Base-by-base conservation (phyloP, 2,329 filamentous ascomycete species). In the Aspergillus costaricaensis region DNA sequence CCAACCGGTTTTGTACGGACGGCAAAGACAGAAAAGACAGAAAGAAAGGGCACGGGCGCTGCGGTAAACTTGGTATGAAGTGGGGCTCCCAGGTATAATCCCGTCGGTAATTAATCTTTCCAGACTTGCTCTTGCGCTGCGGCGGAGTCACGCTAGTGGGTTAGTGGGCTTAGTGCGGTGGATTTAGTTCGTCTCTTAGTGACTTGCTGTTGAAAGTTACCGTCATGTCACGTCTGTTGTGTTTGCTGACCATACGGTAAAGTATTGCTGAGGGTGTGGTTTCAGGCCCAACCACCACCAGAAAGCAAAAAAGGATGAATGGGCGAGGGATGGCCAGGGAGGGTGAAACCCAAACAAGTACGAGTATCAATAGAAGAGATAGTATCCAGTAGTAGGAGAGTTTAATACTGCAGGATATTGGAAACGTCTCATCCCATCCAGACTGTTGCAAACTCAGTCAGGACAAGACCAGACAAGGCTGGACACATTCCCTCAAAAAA, bases 1-100 rank as follows among this genome's bases (percentile, higher is more conserved):
- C 30, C 38, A 50, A 58, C 44, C 23, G 57, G 57, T 62, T 60
- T 62, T 61, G 62, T 62, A 62, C 38, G 41, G 48, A 51, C 48
- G 53, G 30, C 23, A 48, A 21, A 52, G 36, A 17, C 19, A 50
- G 56, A 53, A 36, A 44, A 27, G 25, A 27, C 25, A 27, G 7
- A 27, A 27, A 27, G 25, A 49, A 43, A 49, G 39, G 41, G 36
- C 10, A 17, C 32, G 32, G 32, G 32, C 32, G 32, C 32, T 36
- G 32, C 32, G 32, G 32, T 36, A 36, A 19, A 44, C 41, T 14
- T 14, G 39, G 41, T 23, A 23, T 7, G 41, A 12, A 39, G 51
- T 53, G 51, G 51, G 51, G 51, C 51, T 50, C 25, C 30, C 41
- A 21, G 41, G 41, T 21, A 21, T 19, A 23, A n/a, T 23, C 41